Conservation (phyloP, 495 filamentous ascomycete genomes). For the Daldinia concentrica region DNA sequence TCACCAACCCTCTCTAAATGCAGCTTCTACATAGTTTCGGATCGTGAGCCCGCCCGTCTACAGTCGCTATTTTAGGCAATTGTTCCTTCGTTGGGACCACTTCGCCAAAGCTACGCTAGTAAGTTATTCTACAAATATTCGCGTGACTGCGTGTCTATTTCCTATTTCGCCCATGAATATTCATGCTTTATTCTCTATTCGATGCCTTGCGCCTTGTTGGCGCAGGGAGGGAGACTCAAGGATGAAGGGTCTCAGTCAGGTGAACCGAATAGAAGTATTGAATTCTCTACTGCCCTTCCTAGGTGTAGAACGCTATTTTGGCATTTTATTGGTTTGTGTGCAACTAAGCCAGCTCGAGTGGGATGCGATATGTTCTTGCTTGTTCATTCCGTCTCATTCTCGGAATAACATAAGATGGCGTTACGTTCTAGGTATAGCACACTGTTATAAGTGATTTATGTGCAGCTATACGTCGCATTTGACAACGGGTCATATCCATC, state of each 20-base stretch:
- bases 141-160: not conserved
- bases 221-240: not conserved
- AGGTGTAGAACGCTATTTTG: too few relatives aligned
- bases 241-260: not conserved
- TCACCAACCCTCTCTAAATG: constrained; percentile 36
- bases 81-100: constrained; percentile 21
- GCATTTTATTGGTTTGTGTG: not conserved
- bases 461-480: constrained; percentile 31
- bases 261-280: not conserved
- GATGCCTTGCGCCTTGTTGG: not conserved
- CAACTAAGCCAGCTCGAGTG: constrained; percentile 2
- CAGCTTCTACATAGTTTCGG: constrained; percentile 19
- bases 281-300: not conserved
- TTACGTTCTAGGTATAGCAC: not conserved
- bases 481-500: constrained; percentile 28
- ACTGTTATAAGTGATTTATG: not conserved
- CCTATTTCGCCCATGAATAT: not conserved
- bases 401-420: not conserved
- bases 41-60: not conserved
- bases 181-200: not conserved
- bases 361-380: not conserved
- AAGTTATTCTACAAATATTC: not conserved
- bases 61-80: constrained; percentile 21
- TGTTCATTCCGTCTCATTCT: not conserved
- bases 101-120: not conserved